Percentiles rank a stretch among this genome's conserved stretches.
These are phyloP conservation scores for Isabelozyma pseudorhagii DNA, from an alignment of 805 yeast genomes.

Conservation along the genomic window DNA sequence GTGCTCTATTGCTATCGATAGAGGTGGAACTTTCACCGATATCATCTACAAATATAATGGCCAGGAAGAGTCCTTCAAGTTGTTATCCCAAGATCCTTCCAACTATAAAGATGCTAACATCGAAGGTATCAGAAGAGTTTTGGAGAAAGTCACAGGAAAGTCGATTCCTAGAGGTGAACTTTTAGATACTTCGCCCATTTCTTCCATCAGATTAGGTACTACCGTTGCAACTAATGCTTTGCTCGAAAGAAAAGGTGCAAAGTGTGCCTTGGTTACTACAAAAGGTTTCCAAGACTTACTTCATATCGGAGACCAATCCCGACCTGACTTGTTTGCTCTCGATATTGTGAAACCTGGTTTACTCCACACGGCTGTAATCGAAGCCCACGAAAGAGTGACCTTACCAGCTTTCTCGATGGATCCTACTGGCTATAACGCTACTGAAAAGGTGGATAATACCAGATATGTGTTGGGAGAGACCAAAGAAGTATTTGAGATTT, in stretches of 20 bases:
- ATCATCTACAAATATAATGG: constrained; percentile 37
- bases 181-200: constrained; percentile 14
- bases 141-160: constrained; percentile 7
- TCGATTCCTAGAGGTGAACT: constrained; percentile 17
- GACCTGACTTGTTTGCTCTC: constrained; percentile 19
- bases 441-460: constrained; percentile 17
- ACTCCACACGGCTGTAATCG: constrained; percentile 12
- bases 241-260: constrained; percentile 18
- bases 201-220: constrained; percentile 26
- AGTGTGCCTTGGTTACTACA: constrained; percentile 16
- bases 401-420: constrained; percentile 16
- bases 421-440: constrained; percentile 13
- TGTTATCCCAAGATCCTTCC: constrained; percentile 15
- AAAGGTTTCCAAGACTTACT: constrained; percentile 18
- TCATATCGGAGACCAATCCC: constrained; percentile 18
- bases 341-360: constrained; percentile 14
- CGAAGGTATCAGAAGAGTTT: constrained; percentile 17
- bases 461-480: constrained; percentile 54
- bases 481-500: constrained; percentile 62
- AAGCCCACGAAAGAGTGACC: constrained; percentile 18
- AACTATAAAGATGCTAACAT: constrained; percentile 16
- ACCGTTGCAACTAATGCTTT: constrained; percentile 25
- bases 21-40: constrained; percentile 27
- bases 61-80: constrained; percentile 42
- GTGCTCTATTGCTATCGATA: constrained; percentile 16